Evolutionary conservation across 208 protist genomes (phyloP).

Genomic region (Tritrichomonas musculus): DNA sequence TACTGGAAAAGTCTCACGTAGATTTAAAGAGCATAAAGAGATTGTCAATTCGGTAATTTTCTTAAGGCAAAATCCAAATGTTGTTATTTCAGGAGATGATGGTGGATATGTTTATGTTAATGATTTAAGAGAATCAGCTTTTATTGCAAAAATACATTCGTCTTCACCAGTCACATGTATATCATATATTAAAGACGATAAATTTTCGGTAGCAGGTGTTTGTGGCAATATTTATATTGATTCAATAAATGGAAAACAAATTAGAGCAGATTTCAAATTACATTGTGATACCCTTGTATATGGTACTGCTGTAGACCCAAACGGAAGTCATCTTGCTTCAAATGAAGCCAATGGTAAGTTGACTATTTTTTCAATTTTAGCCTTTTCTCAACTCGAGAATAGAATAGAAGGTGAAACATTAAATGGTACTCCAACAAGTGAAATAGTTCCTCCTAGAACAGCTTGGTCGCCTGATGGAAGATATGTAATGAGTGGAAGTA

Average conservation of each 20-base stretch:
- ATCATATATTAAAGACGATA: background rate
- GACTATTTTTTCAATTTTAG: background rate
- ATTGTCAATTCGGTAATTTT: background rate
- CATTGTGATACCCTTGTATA: background rate
- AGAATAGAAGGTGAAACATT: background rate
- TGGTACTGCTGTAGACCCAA: background rate
- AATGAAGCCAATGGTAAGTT: background rate
- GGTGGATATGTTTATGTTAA: background rate
- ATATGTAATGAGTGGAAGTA: conserved; percentile 48
- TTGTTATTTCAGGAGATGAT: background rate
- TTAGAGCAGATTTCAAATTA: background rate
- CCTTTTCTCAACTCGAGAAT: too few relatives aligned
- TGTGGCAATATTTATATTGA: background rate
- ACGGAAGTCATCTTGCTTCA: background rate
- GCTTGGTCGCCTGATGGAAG: conserved; percentile 37
- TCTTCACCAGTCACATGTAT: conserved; percentile 8
- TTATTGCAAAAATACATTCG: background rate
- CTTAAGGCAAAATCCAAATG: background rate
- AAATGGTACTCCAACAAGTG: background rate
- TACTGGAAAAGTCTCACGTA: background rate
- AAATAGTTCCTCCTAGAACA: background rate
- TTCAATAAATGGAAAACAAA: background rate
- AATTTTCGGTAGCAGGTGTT: background rate
- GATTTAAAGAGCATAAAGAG: background rate
- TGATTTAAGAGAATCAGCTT: background rate